Evolutionary conservation across 176 grass and related monocot species (phyloP).

Genomic region (Zea luxurians): DNA sequence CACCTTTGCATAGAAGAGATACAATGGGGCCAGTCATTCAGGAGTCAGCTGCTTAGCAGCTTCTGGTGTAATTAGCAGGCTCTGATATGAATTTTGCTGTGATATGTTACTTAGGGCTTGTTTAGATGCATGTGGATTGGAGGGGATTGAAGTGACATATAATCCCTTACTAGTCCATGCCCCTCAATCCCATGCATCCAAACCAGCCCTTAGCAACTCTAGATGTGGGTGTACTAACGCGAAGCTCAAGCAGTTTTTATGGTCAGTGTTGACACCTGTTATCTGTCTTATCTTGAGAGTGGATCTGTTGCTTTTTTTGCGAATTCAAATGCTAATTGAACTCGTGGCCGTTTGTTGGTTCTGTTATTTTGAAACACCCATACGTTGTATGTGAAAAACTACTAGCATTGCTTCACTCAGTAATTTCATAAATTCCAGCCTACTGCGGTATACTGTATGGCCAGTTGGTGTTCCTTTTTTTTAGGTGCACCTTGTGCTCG

Average conservation of each 20-base stretch:
- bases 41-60: conserved; percentile 22
- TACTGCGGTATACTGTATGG: not conserved
- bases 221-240: conserved; percentile 16
- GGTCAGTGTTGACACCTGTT: not conserved
- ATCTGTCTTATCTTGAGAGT: conserved; percentile 2
- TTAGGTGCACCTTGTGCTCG: not conserved
- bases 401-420: not conserved
- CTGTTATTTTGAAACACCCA: not conserved
- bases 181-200: no score
- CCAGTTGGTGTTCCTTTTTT: not conserved
- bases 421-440: not conserved
- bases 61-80: conserved; percentile 31
- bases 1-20: conserved; percentile 29
- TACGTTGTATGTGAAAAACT: not conserved
- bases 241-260: conserved; percentile 30
- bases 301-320: not conserved
- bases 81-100: conserved; percentile 36
- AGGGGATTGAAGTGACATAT: no score
- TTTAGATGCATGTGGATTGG: no score
- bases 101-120: conserved; percentile 17
- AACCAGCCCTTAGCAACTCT: not conserved
- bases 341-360: not conserved
- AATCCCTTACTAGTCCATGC: no score
- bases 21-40: conserved; percentile 30
- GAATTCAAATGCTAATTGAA: conserved; percentile 10